A percentile compares a stretch with the other conserved stretches of the same genome.
Evolutionary conservation across 345 rosid genomes (phyloP).

Genomic region (Corchorus capsularis): DNA sequence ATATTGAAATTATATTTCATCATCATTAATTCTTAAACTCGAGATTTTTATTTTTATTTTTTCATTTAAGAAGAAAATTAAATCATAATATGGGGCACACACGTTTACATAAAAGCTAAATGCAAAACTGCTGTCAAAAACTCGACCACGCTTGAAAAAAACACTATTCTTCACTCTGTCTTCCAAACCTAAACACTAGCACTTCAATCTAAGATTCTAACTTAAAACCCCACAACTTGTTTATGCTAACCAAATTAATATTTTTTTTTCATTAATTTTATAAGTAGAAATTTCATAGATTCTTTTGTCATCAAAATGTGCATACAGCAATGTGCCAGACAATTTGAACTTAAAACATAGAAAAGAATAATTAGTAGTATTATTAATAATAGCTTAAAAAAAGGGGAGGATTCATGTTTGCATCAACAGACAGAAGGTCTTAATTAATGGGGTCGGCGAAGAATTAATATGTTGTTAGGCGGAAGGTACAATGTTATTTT

Average conservation of each 20-base stretch:
- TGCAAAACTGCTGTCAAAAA: neutral
- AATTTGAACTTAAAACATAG: neutral
- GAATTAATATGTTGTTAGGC: neutral
- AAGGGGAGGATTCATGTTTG: neutral
- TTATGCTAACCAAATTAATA: too few species aligned
- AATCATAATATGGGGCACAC: neutral
- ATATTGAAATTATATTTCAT: neutral
- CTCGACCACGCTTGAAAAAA: too few species aligned
- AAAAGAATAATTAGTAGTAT: neutral
- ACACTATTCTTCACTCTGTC: too few species aligned
- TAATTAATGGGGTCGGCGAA: neutral
- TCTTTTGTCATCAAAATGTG: neutral
- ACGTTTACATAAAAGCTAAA: neutral
- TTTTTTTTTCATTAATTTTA: too few species aligned
- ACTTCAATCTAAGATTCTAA: neutral
- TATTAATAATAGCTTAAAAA: neutral
- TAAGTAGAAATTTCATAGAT: neutral
- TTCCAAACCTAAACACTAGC: neutral
- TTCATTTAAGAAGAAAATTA: neutral
- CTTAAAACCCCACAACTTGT: too few species aligned
- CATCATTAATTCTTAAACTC: neutral
- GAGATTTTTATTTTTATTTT: neutral
- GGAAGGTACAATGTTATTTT: constrained; percentile 1
- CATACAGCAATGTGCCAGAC: constrained; percentile 10
- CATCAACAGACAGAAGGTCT: neutral